phyloP scores from a whole-genome alignment of 2,329 filamentous ascomycete genomes.

The Eutypella sp. region DNA sequence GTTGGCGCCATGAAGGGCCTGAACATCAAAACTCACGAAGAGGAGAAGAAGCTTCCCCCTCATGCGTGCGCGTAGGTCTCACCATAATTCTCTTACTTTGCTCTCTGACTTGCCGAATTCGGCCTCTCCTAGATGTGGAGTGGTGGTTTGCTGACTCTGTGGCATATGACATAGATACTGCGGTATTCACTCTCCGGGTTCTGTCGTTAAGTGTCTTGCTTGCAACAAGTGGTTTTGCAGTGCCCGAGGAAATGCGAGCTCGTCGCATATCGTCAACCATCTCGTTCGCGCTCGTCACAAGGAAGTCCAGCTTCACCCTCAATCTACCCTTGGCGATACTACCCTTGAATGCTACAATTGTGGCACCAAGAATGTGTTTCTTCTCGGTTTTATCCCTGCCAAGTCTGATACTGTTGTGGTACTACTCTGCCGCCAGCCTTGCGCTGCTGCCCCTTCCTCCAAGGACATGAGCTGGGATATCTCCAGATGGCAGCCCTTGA shows the following conservation, averaged over 20 bases:
- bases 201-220: conserved; percentile 90
- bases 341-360: conserved; percentile 99
- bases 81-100: too few species aligned
- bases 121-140: neutral
- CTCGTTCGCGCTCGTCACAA: conserved; percentile 96
- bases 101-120: conserved; percentile 3
- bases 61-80: conserved; percentile 89
- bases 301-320: conserved; percentile 94
- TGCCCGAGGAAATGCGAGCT: conserved; percentile 91
- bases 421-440: conserved; percentile 91
- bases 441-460: conserved; percentile 86
- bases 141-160: conserved; percentile 19
- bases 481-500: conserved; percentile 93
- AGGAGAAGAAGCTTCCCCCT: conserved; percentile 84
- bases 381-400: conserved; percentile 95
- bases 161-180: conserved; percentile 64
- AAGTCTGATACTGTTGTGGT: conserved; percentile 99
- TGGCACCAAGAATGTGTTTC: conserved; percentile 97
- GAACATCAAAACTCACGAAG: conserved; percentile 55
- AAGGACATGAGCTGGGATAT: conserved; percentile 99
- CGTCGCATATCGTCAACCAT: conserved; percentile 97
- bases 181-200: conserved; percentile 91
- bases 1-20: conserved; percentile 69
- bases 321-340: conserved; percentile 89
- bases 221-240: conserved; percentile 99